Conservation (phyloP, 495 filamentous ascomycete species). For the Amniculicola lignicola region DNA sequence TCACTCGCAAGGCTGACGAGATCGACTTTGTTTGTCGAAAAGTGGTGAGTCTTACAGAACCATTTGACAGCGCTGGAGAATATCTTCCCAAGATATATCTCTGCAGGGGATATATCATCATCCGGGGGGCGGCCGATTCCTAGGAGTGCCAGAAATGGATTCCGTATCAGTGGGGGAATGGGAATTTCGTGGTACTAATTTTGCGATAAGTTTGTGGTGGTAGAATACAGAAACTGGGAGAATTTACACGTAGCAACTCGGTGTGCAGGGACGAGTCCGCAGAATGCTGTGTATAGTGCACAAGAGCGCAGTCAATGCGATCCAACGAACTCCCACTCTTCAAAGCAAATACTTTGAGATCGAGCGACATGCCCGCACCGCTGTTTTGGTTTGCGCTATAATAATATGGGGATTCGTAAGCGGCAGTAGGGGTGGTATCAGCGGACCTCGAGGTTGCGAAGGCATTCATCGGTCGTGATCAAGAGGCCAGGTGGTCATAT, state of each 20-base stretch:
- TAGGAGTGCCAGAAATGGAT: background rate
- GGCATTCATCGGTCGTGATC: too few species aligned
- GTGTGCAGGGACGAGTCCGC: background rate
- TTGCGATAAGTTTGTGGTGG: background rate
- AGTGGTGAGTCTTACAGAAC: conserved; percentile 8
- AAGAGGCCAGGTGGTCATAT: too few species aligned
- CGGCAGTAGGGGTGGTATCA: too few species aligned
- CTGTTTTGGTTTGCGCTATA: too few species aligned
- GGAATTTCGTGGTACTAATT: conserved; percentile 4
- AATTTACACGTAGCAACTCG: background rate
- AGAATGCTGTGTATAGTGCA: background rate
- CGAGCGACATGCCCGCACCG: too few species aligned
- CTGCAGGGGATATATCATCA: background rate
- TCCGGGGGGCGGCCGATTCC: background rate
- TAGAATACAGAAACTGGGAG: background rate
- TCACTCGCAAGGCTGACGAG: background rate
- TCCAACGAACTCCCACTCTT: background rate
- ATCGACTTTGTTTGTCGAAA: conserved; percentile 3
- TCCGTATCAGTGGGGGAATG: background rate
- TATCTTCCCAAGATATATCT: conserved; percentile 1
- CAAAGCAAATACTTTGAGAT: background rate
- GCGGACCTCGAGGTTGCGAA: too few species aligned
- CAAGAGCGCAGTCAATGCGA: background rate
- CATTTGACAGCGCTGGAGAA: background rate
- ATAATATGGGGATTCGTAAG: too few species aligned